Base-by-base conservation (phyloP, 768 basidiomycete species). In the Macrolepiota fuliginosa region DNA sequence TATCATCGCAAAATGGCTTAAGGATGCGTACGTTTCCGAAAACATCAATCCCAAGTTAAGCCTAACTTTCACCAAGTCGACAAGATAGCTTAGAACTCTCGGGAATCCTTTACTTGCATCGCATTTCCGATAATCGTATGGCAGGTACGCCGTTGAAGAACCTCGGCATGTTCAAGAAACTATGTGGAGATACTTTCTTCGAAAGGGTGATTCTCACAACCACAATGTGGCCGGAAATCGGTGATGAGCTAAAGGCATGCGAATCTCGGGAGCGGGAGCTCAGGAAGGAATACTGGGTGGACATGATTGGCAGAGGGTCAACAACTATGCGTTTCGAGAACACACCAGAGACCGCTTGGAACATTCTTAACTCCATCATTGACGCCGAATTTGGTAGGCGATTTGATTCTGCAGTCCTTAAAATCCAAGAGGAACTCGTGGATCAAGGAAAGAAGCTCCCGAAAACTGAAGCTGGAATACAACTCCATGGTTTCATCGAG, bases 141-240 rank as follows among this genome's bases (percentile, higher is more conserved):
- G 45, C 50, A 25, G 47, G 59, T 12, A 60, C 58, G 2, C 25
- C 54, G 1, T 49, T 47, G 12, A 52, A 61, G 37, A 61, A 53
- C 25, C 35, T 63, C 9, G 29, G 17, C 4, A 61, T 65, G 58
- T 63, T 65, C 32, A 58, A 61, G 22, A 24, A 35, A n/a, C 72
- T 73, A 66, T 65, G 65, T n/a, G 50, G 50, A 11, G 22, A 52
- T 3, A 17, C 37, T 13, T 52, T 52, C 19, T 59, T 24, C 24
- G 9, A 24, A 10, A 49, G 13, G 1, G 47, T 49, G 4, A 27
- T 42, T 60, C 15, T 63, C 45, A 35, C 52, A 53, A 29, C 42
- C 32, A 36, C 25, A 37, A 27, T 59, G 51, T 40, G 47, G 53
- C 45, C n/a, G 4, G 11, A 60, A 3, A 15, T 22, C 15, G 39